These are phyloP conservation scores for Malassezia caprae DNA, from an alignment of 1,284 basidiomycete genomes.

Conservation along the genomic window DNA sequence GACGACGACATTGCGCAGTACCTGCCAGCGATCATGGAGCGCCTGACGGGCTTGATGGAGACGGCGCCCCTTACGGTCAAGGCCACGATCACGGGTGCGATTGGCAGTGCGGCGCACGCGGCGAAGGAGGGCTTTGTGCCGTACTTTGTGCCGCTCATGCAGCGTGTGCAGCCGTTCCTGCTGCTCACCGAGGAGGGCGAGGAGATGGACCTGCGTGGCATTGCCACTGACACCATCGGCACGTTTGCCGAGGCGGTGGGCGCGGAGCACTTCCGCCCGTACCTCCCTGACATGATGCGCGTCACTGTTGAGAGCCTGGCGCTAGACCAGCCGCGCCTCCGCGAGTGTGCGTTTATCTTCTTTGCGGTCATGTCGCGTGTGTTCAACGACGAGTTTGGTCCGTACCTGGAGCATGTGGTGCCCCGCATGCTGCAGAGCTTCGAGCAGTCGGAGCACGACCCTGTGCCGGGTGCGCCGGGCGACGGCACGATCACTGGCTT, in stretches of 20 bases:
- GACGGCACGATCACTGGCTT: constrained; percentile 51
- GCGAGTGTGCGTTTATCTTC: constrained; percentile 96
- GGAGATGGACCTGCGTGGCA: constrained; percentile 79
- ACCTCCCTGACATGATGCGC: constrained; percentile 90
- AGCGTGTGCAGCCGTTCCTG: constrained; percentile 73
- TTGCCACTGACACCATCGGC: constrained; percentile 94
- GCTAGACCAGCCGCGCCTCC: constrained; percentile 70
- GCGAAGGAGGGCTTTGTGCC: constrained; percentile 83
- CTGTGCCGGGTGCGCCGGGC: constrained; percentile 41
- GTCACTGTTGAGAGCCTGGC: constrained; percentile 83
- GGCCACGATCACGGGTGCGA: constrained; percentile 91
- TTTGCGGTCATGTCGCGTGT: constrained; percentile 96
- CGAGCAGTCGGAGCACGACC: constrained; percentile 59
- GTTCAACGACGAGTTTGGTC: constrained; percentile 85
- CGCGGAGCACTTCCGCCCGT: constrained; percentile 83
- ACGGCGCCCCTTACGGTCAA: constrained; percentile 77
- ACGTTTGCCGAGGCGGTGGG: constrained; percentile 97
- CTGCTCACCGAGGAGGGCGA: constrained; percentile 69
- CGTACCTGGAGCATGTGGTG: constrained; percentile 75
- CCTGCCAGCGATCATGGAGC: constrained; percentile 88
- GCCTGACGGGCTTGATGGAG: constrained; percentile 76
- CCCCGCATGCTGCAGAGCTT: constrained; percentile 76
- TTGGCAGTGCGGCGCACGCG: constrained; percentile 96
- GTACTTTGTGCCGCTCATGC: constrained; percentile 90
- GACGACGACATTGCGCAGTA: constrained; percentile 82